Evolutionary conservation across 208 protist genomes (phyloP), one percentile per base, ranked within the genome.

Genomic region (Leishmania turanica): DNA sequence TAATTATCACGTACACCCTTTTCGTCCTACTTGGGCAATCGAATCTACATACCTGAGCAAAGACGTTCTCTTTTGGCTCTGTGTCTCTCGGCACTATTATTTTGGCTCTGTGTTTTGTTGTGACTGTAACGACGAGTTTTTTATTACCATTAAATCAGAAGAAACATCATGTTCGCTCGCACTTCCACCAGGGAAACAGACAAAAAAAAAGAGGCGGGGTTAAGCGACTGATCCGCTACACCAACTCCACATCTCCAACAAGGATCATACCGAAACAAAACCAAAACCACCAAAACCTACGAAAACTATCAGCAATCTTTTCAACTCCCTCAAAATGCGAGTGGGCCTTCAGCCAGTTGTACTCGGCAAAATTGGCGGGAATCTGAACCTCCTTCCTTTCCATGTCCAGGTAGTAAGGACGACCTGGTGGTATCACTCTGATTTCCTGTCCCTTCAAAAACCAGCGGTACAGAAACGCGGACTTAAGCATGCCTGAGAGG

Each of bases 221-320:
- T 76, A 15, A 58, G 62, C 47, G 47, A 8, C 53, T 58, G 24
- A 76, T 42, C 45, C 37, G 13, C 75, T 87, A 97, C 9, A 96
- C n/a, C 5, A 98, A 9, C 60, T 98, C 95, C 3, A 98, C 77
- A 84, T 98, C 95, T 27, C 95, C 93, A 31, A 96, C 84, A 75
- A 98, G 54, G 54, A 95, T 74, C 64, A 96, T 96, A 2, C 80
- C 85, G 31, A 96, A 21, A 49, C 75, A 88, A 79, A 98, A 96
- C 95, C 95, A 98, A 19, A 96, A 79, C 95, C 93, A 96, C 93
- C 93, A 96, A 51, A 96, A 91, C 47, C 87, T 78, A 42, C 93
- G 89, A 76, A 91, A 93, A 51, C 56, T 79, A 31, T 92, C 79
- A 53, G 90, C 69, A 70, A 96, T 40, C 17, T 27, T 81, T 79